Evolutionary conservation across 2,329 filamentous ascomycete species (phyloP), one percentile per base, ranked within the genome.

Genomic region (Diaporthe helianthi): DNA sequence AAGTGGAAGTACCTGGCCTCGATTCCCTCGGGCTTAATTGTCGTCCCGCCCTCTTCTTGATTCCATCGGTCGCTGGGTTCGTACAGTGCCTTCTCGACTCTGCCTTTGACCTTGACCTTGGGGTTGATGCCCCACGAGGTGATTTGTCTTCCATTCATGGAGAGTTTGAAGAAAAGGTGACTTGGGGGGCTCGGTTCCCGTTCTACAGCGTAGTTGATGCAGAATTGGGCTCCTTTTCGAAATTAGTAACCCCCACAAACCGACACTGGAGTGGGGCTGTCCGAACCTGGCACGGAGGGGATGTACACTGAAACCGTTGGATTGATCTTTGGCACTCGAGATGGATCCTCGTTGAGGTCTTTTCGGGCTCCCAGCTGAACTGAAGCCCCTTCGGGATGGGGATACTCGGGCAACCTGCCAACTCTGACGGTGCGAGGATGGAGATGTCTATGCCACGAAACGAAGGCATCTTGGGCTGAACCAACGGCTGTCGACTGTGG

Each of bases 231-330:
- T 2, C 83, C 86, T 88, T 60, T 5, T 17, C 26, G 17, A 73
- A 58, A 12, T 63, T 44, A 7, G 15, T 5, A 3, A 36, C 6
- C 10, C 12, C 33, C 17, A 19, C 9, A 10, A 24, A 36, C 17
- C 10, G 53, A 13, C 4, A 26, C 31, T 36, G 41, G 29, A 13
- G n/a, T 19, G 15, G 19, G 15, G 7, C 12, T 4, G 7, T 33
- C 6, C 76, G 68, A 75, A 87, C 86, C 86, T 75, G 86, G 81
- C 4, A 81, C 74, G 0, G 86, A 87, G 2, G 87, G 85, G 15
- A 89, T 81, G 72, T 89, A 89, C 41, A 89, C 86, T 1, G 87
- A 86, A 26, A 84, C 78, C 4, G 76, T 80, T 1, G 86, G 81
- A 17, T 81, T 78, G 26, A 72, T 69, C 71, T 79, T 82, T 65